phyloP scores from a whole-genome alignment of 129 eudicot genomes.

The Tagetes patula region DNA sequence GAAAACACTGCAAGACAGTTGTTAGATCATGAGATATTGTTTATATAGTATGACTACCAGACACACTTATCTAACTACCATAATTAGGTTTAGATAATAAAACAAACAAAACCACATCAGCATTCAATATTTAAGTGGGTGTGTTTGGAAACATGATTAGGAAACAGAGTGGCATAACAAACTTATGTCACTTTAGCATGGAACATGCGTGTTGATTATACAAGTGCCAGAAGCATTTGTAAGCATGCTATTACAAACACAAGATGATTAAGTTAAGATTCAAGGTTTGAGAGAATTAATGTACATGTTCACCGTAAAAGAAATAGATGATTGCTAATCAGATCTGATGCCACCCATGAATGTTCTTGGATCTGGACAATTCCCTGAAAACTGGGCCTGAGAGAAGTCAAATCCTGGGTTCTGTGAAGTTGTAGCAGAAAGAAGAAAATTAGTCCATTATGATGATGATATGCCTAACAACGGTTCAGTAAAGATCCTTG shows the following conservation, averaged over 20 bases:
- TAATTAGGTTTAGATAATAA: slow-evolving; percentile 29
- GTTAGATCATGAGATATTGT: slow-evolving; percentile 20
- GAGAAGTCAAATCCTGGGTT: slow-evolving; percentile 96
- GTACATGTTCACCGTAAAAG: slow-evolving; percentile 29
- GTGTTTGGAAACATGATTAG: slow-evolving; percentile 38
- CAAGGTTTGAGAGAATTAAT: slow-evolving; percentile 18
- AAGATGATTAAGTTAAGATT: slow-evolving; percentile 27
- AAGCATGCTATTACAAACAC: slow-evolving; percentile 23
- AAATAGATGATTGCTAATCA: slow-evolving; percentile 33
- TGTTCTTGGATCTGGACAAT: slow-evolving; percentile 94
- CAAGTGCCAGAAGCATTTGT: slow-evolving; percentile 6
- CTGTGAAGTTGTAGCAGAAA: slow-evolving; percentile 45
- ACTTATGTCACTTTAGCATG: slow-evolving; percentile 20
- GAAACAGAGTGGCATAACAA: slow-evolving; percentile 38
- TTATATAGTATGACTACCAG: slow-evolving; percentile 22
- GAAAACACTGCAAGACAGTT: slow-evolving; percentile 23
- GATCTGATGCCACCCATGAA: slow-evolving; percentile 90
- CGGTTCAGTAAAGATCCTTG: not conserved
- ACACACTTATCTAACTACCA: slow-evolving; percentile 37
- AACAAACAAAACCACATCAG: slow-evolving; percentile 30
- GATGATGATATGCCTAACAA: slow-evolving; percentile 5
- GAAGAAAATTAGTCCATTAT: not conserved
- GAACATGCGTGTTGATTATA: slow-evolving; percentile 25
- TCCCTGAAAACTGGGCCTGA: slow-evolving; percentile 87
- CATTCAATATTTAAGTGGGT: slow-evolving; percentile 22